Evolutionary conservation across 257 asterid genomes (phyloP).

Genomic region (Marsdenia floribunda): DNA sequence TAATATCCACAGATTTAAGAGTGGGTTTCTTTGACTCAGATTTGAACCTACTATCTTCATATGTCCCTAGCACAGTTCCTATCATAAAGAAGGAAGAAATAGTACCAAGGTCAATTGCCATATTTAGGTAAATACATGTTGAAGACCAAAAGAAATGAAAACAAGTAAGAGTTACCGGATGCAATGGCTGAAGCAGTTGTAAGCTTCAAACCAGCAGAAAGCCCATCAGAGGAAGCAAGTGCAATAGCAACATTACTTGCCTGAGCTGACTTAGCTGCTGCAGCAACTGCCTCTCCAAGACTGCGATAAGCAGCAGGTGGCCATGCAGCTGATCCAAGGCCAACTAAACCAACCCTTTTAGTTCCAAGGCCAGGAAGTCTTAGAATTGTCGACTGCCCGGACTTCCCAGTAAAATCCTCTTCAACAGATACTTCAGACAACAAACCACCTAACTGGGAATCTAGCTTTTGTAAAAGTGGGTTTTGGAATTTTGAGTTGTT

Average conservation of each 20-base stretch:
- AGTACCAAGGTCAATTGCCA: slow-evolving; percentile 6
- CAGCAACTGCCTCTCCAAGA: slow-evolving; percentile 92
- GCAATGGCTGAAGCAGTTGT: slow-evolving; percentile 78
- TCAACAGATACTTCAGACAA: slow-evolving; percentile 71
- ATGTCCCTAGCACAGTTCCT: slow-evolving; percentile 80
- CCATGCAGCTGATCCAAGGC: slow-evolving; percentile 62
- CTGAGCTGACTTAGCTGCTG: slow-evolving; percentile 74
- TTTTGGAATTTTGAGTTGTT: slow-evolving; percentile 70
- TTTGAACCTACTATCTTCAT: slow-evolving; percentile 84
- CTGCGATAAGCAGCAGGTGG: slow-evolving; percentile 54
- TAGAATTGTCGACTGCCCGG: slow-evolving; percentile 78
- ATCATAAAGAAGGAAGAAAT: slow-evolving; percentile 9
- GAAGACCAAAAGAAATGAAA: background rate
- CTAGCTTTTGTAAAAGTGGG: slow-evolving; percentile 61
- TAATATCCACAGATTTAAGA: slow-evolving; percentile 71
- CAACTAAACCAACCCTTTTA: slow-evolving; percentile 74
- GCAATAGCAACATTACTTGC: slow-evolving; percentile 73
- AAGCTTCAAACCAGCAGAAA: slow-evolving; percentile 55
- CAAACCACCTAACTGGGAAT: slow-evolving; percentile 65
- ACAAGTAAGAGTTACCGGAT: slow-evolving; percentile 42
- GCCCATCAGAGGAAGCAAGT: slow-evolving; percentile 66
- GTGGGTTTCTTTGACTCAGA: slow-evolving; percentile 65
- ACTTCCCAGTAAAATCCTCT: slow-evolving; percentile 89
- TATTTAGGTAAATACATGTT: background rate
- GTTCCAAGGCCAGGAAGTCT: slow-evolving; percentile 75